A percentile compares a stretch with the other conserved stretches of the same genome.
Evolutionary conservation across 768 basidiomycete species (phyloP).

Genomic region (Lentinula raphanica): DNA sequence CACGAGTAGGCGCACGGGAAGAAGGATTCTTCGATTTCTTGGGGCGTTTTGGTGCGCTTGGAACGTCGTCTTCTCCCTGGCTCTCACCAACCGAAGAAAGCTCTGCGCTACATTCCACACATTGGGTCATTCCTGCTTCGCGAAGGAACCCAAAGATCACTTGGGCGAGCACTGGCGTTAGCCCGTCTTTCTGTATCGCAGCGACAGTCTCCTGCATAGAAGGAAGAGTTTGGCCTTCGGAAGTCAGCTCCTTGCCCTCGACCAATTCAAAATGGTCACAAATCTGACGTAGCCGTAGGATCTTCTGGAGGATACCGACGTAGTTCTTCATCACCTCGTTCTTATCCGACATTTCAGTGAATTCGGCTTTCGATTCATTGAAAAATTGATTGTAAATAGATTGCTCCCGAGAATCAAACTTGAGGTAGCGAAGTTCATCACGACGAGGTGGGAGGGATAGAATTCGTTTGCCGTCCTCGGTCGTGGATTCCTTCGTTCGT

Average conservation of each 20-base stretch:
- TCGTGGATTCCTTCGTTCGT: slow-evolving; percentile 88
- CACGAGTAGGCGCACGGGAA: slow-evolving; percentile 70
- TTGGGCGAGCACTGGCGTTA: slow-evolving; percentile 67
- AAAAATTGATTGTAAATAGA: slow-evolving; percentile 86
- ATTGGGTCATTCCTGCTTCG: slow-evolving; percentile 85
- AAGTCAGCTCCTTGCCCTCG: slow-evolving; percentile 52
- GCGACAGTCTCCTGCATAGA: slow-evolving; percentile 79
- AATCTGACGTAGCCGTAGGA: slow-evolving; percentile 92
- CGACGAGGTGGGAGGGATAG: slow-evolving; percentile 86
- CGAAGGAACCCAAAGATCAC: slow-evolving; percentile 83
- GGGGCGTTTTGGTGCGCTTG: slow-evolving; percentile 40
- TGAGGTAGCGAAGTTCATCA: slow-evolving; percentile 81
- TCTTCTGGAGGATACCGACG: slow-evolving; percentile 94
- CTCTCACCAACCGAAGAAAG: slow-evolving; percentile 50
- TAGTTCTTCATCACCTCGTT: slow-evolving; percentile 98
- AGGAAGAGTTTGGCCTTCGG: slow-evolving; percentile 42
- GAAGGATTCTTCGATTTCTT: slow-evolving; percentile 45
- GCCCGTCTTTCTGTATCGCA: slow-evolving; percentile 72
- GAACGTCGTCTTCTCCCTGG: slow-evolving; percentile 49
- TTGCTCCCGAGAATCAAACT: slow-evolving; percentile 79
- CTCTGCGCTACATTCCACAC: slow-evolving; percentile 81
- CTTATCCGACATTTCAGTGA: slow-evolving; percentile 77
- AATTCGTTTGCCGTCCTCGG: slow-evolving; percentile 76
- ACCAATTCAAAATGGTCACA: slow-evolving; percentile 95
- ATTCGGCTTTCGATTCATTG: slow-evolving; percentile 86